Conservation (phyloP, 441 rosid genomes). For the Flueggea neowawraea region DNA sequence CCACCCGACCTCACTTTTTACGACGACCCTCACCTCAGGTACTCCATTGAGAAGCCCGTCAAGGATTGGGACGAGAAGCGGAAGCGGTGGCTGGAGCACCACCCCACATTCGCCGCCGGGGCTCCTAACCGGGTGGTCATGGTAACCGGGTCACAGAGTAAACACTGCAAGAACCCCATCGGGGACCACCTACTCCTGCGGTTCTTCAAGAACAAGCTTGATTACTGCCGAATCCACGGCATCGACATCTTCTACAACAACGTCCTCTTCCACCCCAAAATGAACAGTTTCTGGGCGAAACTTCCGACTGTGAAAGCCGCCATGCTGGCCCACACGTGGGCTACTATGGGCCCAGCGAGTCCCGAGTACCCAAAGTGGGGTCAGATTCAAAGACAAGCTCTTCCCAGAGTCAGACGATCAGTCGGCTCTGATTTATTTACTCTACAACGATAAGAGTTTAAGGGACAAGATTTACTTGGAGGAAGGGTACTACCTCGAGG, state of each 20-base stretch:
- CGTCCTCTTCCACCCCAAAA: slow-evolving; percentile 61
- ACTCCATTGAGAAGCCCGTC: slow-evolving; percentile 50
- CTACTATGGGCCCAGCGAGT: slow-evolving; percentile 59
- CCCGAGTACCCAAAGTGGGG: slow-evolving; percentile 63
- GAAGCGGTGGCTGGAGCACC: slow-evolving; percentile 59
- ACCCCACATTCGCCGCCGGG: slow-evolving; percentile 59
- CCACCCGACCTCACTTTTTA: slow-evolving; percentile 52
- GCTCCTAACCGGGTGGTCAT: slow-evolving; percentile 56
- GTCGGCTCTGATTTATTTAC: slow-evolving; percentile 65
- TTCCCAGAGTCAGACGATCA: slow-evolving; percentile 84
- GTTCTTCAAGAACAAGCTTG: slow-evolving; percentile 85
- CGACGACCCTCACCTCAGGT: slow-evolving; percentile 66
- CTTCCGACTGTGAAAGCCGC: slow-evolving; percentile 68
- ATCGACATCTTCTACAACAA: slow-evolving; percentile 73
- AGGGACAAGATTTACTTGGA: slow-evolving; percentile 69
- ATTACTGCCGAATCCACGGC: slow-evolving; percentile 80
- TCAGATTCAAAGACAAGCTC: slow-evolving; percentile 73
- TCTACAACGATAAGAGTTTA: slow-evolving; percentile 46
- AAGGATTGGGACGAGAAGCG: slow-evolving; percentile 82
- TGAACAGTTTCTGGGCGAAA: slow-evolving; percentile 83
- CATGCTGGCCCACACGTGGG: slow-evolving; percentile 90
- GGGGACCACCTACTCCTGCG: slow-evolving; percentile 78
- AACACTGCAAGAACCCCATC: slow-evolving; percentile 71
- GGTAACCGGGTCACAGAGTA: slow-evolving; percentile 77
- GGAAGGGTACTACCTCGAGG: slow-evolving; percentile 67